phyloP scores from a whole-genome alignment of 176 grass and related monocot genomes.

The Phragmites australis region DNA sequence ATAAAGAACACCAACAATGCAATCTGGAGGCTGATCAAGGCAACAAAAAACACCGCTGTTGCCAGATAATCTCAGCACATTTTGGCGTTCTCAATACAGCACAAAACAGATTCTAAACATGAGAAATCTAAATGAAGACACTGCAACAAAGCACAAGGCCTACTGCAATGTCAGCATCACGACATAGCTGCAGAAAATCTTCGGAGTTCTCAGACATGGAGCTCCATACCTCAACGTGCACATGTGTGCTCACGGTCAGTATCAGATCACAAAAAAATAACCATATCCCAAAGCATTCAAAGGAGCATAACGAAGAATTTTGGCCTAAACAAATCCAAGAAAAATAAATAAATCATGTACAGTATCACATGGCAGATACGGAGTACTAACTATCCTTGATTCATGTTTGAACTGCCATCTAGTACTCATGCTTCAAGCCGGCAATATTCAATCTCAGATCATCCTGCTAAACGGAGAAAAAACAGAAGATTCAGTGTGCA shows the following conservation, averaged over 20 bases:
- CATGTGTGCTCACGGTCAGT: neutral
- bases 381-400: neutral
- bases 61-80: neutral
- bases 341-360: neutral
- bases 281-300: slow-evolving; percentile 7
- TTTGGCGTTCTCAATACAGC: neutral
- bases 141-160: neutral
- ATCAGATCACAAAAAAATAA: neutral
- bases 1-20: too few relatives aligned
- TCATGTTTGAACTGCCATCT: neutral
- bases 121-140: neutral
- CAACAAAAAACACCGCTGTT: neutral
- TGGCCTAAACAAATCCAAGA: neutral
- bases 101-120: neutral
- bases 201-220: neutral
- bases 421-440: neutral
- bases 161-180: neutral
- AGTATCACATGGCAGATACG: neutral
- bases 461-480: neutral
- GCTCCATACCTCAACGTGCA: neutral
- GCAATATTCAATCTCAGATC: neutral
- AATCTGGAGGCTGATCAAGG: neutral
- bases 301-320: neutral
- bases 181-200: neutral
- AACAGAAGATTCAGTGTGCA: neutral